Conservation (phyloP, 805 yeast genomes). For the Suhomyces emberorum region DNA sequence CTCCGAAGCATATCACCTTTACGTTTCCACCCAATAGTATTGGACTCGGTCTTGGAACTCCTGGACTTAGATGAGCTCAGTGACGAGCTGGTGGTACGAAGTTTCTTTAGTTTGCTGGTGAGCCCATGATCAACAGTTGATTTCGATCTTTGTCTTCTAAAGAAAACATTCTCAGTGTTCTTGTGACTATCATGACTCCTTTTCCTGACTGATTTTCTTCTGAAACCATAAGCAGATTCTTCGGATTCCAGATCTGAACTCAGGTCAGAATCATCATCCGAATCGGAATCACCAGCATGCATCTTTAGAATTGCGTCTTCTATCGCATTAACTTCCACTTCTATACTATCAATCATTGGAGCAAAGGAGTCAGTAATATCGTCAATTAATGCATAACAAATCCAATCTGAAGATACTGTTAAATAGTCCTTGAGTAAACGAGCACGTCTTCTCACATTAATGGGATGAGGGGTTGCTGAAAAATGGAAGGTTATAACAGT, state of each 20-base stretch:
- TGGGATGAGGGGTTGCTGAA: slow-evolving; percentile 93
- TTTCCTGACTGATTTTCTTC: slow-evolving; percentile 3
- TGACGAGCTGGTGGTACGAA: slow-evolving; percentile 2
- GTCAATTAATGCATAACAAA: slow-evolving; percentile 92
- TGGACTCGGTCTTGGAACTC: slow-evolving; percentile 43
- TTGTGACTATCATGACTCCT: slow-evolving; percentile 5
- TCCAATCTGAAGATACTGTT: slow-evolving; percentile 93
- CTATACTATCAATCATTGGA: slow-evolving; percentile 92
- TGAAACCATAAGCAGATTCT: neutral
- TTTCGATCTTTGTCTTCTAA: slow-evolving; percentile 34
- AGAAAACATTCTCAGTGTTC: slow-evolving; percentile 22
- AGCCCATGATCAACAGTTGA: slow-evolving; percentile 32
- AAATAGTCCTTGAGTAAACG: slow-evolving; percentile 82
- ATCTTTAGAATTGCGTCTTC: slow-evolving; percentile 86
- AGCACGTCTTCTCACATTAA: slow-evolving; percentile 91
- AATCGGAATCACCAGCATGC: slow-evolving; percentile 66
- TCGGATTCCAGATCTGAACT: slow-evolving; percentile 30
- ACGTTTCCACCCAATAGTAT: slow-evolving; percentile 64
- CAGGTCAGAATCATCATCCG: slow-evolving; percentile 33
- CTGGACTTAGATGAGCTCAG: slow-evolving; percentile 6
- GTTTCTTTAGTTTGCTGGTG: slow-evolving; percentile 4
- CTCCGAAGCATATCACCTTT: slow-evolving; percentile 94
- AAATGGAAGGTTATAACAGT: slow-evolving; percentile 94
- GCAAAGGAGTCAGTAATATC: slow-evolving; percentile 97
- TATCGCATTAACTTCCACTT: slow-evolving; percentile 89